These are phyloP conservation scores for Metschnikowia picachoensis DNA, from an alignment of 805 yeast genomes.

Conservation along the genomic window DNA sequence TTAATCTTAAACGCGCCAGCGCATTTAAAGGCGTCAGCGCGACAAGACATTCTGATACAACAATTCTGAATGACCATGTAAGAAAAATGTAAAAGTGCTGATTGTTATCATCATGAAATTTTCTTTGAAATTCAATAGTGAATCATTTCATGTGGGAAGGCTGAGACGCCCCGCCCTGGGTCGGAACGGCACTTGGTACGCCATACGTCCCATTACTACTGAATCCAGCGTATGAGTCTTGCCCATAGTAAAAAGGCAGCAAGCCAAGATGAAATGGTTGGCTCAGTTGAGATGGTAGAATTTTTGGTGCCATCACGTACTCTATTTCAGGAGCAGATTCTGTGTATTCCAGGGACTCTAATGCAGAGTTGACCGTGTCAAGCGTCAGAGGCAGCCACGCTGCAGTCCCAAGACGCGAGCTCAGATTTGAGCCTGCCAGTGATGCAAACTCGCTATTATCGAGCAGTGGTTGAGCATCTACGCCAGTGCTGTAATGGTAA, in stretches of 20 bases:
- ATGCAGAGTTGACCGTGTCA: not conserved
- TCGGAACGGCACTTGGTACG: not conserved
- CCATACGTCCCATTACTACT: not conserved
- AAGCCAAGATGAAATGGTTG: conserved; percentile 1
- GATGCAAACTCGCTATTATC: conserved; percentile 10
- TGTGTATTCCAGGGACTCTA: not conserved
- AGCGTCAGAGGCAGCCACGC: conserved; percentile 9
- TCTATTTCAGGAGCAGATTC: not conserved
- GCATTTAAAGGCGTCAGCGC: too few relatives aligned
- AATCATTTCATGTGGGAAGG: conserved; percentile 1
- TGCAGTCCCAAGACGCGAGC: conserved; percentile 3
- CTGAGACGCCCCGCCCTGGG: not conserved
- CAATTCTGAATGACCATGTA: too few relatives aligned
- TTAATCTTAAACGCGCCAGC: too few relatives aligned
- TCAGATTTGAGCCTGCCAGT: conserved; percentile 6
- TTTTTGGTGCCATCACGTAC: not conserved
- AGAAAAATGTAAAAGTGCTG: too few relatives aligned
- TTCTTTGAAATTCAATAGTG: not conserved
- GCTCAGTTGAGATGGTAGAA: not conserved
- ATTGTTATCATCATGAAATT: too few relatives aligned
- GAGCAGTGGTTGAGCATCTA: conserved; percentile 2
- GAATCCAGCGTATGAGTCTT: conserved; percentile 1
- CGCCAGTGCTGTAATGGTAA: not conserved
- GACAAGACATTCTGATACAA: too few relatives aligned
- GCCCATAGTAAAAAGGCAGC: not conserved